Evolutionary conservation across 2,329 filamentous ascomycete genomes (phyloP).

Genomic region (Fusarium coffeatum): DNA sequence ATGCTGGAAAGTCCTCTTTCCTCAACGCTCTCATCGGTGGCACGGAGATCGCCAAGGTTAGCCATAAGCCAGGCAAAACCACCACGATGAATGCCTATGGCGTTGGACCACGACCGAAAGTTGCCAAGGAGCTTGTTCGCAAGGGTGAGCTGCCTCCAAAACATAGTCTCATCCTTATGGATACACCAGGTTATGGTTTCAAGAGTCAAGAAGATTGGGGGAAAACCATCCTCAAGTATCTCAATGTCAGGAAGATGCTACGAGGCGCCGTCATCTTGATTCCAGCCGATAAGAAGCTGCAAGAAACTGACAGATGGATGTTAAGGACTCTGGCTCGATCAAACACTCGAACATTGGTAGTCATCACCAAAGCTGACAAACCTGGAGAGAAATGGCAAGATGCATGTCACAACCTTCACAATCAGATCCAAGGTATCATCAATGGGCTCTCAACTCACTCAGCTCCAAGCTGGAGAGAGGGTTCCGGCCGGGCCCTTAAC

Average conservation of each 20-base stretch:
- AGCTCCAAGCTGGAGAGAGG: conserved; percentile 47
- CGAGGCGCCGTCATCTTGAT: conserved; percentile 66
- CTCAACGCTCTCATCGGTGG: conserved; percentile 80
- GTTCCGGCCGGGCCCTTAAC: conserved; percentile 46
- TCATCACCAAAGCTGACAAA: conserved; percentile 70
- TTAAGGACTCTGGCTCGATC: conserved; percentile 60
- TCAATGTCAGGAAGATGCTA: conserved; percentile 59
- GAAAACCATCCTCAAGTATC: conserved; percentile 62
- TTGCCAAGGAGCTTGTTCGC: conserved; percentile 43
- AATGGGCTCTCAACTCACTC: conserved; percentile 36
- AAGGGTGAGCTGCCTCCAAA: conserved; percentile 56
- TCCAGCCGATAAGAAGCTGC: conserved; percentile 64
- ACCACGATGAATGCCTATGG: conserved; percentile 67
- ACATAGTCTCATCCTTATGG: conserved; percentile 62
- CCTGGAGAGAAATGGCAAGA: conserved; percentile 47
- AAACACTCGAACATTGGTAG: conserved; percentile 59
- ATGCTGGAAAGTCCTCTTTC: conserved; percentile 89
- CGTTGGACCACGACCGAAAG: conserved; percentile 58
- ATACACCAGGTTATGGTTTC: conserved; percentile 64
- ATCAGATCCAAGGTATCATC: conserved; percentile 47
- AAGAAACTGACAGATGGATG: conserved; percentile 60
- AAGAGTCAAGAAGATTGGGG: conserved; percentile 64
- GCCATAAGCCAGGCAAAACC: conserved; percentile 64
- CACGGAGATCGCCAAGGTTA: conserved; percentile 60
- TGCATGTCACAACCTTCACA: conserved; percentile 45